Evolutionary conservation across 805 yeast species (phyloP).

Genomic region (Candida pini): DNA sequence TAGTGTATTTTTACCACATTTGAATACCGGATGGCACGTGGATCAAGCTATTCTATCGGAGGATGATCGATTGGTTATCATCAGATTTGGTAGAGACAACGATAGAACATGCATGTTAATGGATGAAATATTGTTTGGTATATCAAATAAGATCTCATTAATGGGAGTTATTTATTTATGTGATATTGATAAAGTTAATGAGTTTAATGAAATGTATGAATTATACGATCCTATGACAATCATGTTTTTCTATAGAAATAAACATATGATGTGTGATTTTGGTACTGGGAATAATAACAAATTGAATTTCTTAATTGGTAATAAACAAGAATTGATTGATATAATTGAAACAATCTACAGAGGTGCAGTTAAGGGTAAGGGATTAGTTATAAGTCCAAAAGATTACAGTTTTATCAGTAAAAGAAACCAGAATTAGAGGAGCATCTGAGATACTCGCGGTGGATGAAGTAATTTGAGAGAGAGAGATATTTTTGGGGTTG

Average conservation of each 20-base stretch:
- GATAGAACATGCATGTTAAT: slow-evolving; percentile 79
- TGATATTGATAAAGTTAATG: slow-evolving; percentile 85
- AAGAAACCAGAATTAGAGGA: slow-evolving; percentile 1
- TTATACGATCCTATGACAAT: slow-evolving; percentile 84
- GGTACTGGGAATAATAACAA: slow-evolving; percentile 98
- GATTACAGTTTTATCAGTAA: slow-evolving; percentile 44
- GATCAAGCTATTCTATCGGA: slow-evolving; percentile 95
- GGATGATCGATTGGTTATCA: slow-evolving; percentile 79
- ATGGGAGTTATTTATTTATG: slow-evolving; percentile 87
- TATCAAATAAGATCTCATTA: slow-evolving; percentile 79
- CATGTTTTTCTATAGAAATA: slow-evolving; percentile 90
- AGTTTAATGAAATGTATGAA: slow-evolving; percentile 87
- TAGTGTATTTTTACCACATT: slow-evolving; percentile 74
- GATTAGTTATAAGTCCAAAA: slow-evolving; percentile 80
- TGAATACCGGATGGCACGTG: slow-evolving; percentile 90
- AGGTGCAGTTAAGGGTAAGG: slow-evolving; percentile 91
- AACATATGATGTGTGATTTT: slow-evolving; percentile 97
- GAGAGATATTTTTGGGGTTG: not conserved
- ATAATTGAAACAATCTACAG: slow-evolving; percentile 83
- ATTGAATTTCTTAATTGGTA: slow-evolving; percentile 71
- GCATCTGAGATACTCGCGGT: not conserved
- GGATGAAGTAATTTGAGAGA: too few relatives aligned
- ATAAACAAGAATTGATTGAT: slow-evolving; percentile 87
- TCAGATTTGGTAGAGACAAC: slow-evolving; percentile 79
- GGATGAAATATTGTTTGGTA: slow-evolving; percentile 77